Percentiles rank a stretch among this genome's conserved stretches.
These are phyloP conservation scores for Pigoraptor vietnamica DNA, from an alignment of 78 protist species.

Conservation along the genomic window DNA sequence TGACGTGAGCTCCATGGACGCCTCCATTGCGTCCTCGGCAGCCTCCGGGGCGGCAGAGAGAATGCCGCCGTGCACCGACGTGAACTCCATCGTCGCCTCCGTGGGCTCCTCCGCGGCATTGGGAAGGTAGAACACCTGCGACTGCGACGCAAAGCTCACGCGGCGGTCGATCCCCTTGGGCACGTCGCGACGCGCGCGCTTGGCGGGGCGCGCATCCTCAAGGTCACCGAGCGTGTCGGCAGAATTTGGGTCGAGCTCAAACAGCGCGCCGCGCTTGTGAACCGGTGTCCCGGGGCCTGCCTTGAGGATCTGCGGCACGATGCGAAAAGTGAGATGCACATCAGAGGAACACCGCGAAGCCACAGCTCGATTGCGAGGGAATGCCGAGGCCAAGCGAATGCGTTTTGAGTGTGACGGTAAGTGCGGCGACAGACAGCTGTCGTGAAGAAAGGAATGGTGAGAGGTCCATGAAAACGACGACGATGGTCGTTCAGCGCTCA, in stretches of 20 bases:
- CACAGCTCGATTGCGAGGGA: too few species aligned
- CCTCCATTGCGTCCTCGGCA: neutral
- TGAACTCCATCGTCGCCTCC: neutral
- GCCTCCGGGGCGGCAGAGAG: neutral
- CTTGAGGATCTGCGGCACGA: neutral
- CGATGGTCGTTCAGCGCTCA: neutral
- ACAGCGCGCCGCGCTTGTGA: neutral
- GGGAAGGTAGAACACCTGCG: neutral
- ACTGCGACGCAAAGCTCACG: neutral
- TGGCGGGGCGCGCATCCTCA: neutral
- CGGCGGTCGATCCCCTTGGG: neutral
- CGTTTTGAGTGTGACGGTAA: too few species aligned
- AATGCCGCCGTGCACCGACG: neutral
- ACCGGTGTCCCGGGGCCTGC: neutral
- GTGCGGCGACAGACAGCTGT: too few species aligned
- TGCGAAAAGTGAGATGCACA: neutral
- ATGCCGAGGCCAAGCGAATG: neutral
- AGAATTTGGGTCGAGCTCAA: neutral
- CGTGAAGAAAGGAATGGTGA: too few species aligned
- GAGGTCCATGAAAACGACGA: too few species aligned
- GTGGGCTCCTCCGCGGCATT: neutral
- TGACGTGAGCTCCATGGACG: neutral
- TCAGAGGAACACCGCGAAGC: too few species aligned
- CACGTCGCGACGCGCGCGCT: neutral
- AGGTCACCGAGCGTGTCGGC: neutral